A percentile compares a stretch with the other conserved stretches of the same genome.
Evolutionary conservation across 495 filamentous ascomycete genomes (phyloP).

Genomic region (Podospora pseudocomata): DNA sequence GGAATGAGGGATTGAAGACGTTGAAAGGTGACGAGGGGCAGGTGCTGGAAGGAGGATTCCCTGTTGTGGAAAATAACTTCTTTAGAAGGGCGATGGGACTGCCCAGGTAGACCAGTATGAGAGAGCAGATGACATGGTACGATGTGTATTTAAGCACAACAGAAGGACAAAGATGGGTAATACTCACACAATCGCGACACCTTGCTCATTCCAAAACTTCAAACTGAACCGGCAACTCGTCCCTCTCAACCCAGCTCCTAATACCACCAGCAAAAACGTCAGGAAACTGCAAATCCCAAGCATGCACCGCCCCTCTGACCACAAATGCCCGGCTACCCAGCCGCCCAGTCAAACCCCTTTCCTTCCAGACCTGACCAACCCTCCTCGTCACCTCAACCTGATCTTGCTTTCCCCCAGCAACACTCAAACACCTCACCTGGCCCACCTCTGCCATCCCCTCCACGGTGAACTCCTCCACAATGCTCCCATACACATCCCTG

Average conservation of each 20-base stretch:
- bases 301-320: conserved; percentile 34
- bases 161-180: too few species aligned
- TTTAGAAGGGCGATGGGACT: conserved; percentile 46
- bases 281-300: conserved; percentile 37
- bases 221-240: conserved; percentile 20
- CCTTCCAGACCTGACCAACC: conserved; percentile 24
- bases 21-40: conserved; percentile 45
- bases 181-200: too few species aligned
- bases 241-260: conserved; percentile 32
- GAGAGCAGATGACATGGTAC: too few species aligned
- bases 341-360: conserved; percentile 11
- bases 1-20: conserved; percentile 41
- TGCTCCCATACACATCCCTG: conserved; percentile 18
- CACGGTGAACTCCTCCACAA: conserved; percentile 11
- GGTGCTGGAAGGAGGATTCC: conserved; percentile 38
- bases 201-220: not conserved
- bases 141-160: too few species aligned
- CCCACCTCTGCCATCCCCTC: conserved; percentile 17
- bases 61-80: conserved; percentile 46
- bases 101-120: not conserved
- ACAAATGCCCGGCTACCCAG: conserved; percentile 26
- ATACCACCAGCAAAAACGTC: conserved; percentile 33
- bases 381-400: conserved; percentile 26
- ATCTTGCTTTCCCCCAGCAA: conserved; percentile 33
- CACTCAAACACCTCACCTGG: conserved; percentile 25